These are phyloP conservation scores for Takashimella koratensis DNA, from an alignment of 1,284 basidiomycete species.

Conservation along the genomic window DNA sequence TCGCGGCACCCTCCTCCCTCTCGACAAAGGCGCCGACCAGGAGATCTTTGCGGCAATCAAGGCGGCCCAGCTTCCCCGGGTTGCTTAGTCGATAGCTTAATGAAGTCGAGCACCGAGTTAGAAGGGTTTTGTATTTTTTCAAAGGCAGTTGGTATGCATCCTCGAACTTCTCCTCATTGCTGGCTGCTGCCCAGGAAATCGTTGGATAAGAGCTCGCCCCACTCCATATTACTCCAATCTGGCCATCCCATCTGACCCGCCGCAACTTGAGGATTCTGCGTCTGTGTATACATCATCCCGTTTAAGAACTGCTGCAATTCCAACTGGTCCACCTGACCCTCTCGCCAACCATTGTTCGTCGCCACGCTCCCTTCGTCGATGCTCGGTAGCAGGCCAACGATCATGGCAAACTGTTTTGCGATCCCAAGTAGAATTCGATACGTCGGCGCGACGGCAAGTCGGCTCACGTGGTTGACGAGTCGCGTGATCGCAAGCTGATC, in stretches of 20 bases:
- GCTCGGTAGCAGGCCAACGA: slow-evolving; percentile 9
- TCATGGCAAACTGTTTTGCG: slow-evolving; percentile 15
- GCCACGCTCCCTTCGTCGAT: background rate
- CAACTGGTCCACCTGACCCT: background rate
- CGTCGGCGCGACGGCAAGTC: slow-evolving; percentile 15
- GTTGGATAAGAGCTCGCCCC: background rate
- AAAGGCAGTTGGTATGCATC: too few species aligned
- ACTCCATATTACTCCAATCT: background rate
- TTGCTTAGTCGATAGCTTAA: background rate
- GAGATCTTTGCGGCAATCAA: slow-evolving; percentile 16
- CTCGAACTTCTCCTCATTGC: too few species aligned
- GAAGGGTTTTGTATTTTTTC: too few species aligned
- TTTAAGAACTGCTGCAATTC: background rate
- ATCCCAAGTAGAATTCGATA: slow-evolving; percentile 21
- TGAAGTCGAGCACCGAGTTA: too few species aligned
- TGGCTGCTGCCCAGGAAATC: too few species aligned
- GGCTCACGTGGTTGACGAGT: slow-evolving; percentile 6
- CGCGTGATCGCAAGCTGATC: background rate
- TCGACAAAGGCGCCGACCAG: slow-evolving; percentile 14
- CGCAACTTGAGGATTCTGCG: background rate
- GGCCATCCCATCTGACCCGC: background rate
- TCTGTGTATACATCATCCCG: background rate
- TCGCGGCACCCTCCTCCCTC: slow-evolving; percentile 13
- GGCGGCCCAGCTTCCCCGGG: slow-evolving; percentile 1
- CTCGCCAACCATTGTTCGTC: background rate